These are phyloP conservation scores for Xylaria sp. DNA, from an alignment of 2,329 filamentous ascomycete species.

Conservation along the genomic window DNA sequence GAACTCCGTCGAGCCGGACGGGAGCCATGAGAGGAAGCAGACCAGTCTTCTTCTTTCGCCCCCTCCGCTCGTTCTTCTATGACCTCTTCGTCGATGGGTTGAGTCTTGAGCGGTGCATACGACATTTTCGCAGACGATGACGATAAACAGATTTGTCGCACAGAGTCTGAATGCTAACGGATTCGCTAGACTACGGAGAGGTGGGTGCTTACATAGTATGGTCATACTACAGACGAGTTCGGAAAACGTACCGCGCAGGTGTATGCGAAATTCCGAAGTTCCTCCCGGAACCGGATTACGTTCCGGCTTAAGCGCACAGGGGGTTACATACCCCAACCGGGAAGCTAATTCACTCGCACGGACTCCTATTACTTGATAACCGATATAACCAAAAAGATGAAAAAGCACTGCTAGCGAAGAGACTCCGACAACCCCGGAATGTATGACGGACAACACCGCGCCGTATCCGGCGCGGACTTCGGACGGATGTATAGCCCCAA, in stretches of 20 bases:
- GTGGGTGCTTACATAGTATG: background rate
- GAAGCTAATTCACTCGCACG: background rate
- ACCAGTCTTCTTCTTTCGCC: constrained; percentile 5
- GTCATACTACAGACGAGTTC: background rate
- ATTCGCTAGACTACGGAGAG: background rate
- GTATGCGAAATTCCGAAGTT: constrained; percentile 1
- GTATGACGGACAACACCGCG: background rate
- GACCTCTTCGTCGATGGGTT: background rate
- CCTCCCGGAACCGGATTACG: constrained; percentile 2
- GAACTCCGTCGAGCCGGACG: background rate
- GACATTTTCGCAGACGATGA: constrained; percentile 9
- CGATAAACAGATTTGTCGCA: background rate
- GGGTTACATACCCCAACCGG: background rate
- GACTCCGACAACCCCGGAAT: background rate
- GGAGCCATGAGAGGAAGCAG: background rate
- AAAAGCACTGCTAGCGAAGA: background rate
- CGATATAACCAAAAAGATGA: background rate
- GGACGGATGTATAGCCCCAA: background rate
- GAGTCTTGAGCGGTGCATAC: constrained; percentile 9
- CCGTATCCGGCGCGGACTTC: constrained; percentile 4
- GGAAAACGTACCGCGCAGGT: background rate
- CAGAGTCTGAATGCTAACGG: background rate
- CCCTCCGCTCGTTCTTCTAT: background rate
- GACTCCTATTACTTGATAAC: background rate
- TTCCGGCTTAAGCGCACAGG: background rate